Base-by-base conservation (phyloP, 1,284 basidiomycete genomes). In the Pseudozyma hubeiensis region DNA sequence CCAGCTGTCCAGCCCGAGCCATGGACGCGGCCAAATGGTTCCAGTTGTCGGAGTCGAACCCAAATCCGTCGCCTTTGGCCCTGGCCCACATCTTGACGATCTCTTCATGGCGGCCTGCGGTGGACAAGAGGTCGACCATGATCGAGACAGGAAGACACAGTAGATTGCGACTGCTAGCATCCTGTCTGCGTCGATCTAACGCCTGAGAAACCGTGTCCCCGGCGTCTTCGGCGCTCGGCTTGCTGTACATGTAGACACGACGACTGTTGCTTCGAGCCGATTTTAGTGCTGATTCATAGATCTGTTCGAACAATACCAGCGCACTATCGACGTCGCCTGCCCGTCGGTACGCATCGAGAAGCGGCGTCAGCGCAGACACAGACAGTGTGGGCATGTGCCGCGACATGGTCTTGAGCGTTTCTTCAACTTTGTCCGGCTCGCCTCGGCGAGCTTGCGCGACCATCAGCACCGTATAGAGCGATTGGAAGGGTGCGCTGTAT, bases 21-120 rank as follows among this genome's bases (percentile, higher is more conserved):
- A 96, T 88, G 13, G 91, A 91, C 4, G 90, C 87, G 29, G 88
- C 88, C 29, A 96, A 87, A 79, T 93, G 90, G 82, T 97, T 98
- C 92, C 93, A 99, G 85, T 97, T 98, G 77, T 92, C 90, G 11
- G 92, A 88, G 82, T 97, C 93, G 81, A 95, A 94, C 4, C 88
- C 88, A 75, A 96, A 92, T 1, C 93, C 93, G n/a, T 87, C 84
- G 7, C 85, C 73, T 67, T 89, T 88, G 49, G 93, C 88, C 33
- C 86, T 82, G 16, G 87, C 85, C 95, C 96, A 98, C 0, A 89
- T 86, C 11, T 85, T 81, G 17, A 90, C 88, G 41, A 97, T 88
- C 59, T 90, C 88, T 1, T 87, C 85, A 4, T 92, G 92, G 40
- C 94, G 85, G 1, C 76, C 81, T 7, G 75, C 74, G 0, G 40